Evolutionary conservation across 2,329 filamentous ascomycete species (phyloP).

Genomic region (Fusarium kyushuense): DNA sequence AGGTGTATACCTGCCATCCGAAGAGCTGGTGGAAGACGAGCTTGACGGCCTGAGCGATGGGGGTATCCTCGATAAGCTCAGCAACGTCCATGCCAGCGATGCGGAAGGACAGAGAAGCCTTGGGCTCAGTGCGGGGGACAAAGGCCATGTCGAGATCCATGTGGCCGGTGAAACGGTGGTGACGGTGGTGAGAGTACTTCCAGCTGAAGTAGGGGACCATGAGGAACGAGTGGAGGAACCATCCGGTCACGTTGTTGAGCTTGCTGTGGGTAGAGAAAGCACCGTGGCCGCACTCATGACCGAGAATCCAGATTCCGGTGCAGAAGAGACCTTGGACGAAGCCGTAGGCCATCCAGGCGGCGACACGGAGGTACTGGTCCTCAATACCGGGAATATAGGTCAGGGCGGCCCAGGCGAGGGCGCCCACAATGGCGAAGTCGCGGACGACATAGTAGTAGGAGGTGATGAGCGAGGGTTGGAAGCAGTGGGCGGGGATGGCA

Average conservation of each 20-base stretch:
- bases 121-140: constrained; percentile 63
- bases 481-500: constrained; percentile 72
- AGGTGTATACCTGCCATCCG: constrained; percentile 73
- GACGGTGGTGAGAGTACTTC: constrained; percentile 77
- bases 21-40: constrained; percentile 72
- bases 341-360: constrained; percentile 69
- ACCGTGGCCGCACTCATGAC: constrained; percentile 78
- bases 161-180: constrained; percentile 76
- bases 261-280: constrained; percentile 69
- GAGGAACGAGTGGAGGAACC: constrained; percentile 73
- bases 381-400: constrained; percentile 66
- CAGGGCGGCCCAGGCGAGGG: constrained; percentile 63
- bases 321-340: constrained; percentile 74
- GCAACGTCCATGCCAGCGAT: constrained; percentile 58
- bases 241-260: constrained; percentile 73
- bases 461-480: constrained; percentile 64
- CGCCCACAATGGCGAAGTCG: constrained; percentile 63
- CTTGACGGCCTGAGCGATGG: constrained; percentile 65
- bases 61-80: constrained; percentile 73
- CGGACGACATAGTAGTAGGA: constrained; percentile 69
- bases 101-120: constrained; percentile 51
- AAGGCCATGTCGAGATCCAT: constrained; percentile 76
- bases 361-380: constrained; percentile 57
- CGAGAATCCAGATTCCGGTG: constrained; percentile 77
- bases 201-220: constrained; percentile 79